Evolutionary conservation across 1,284 basidiomycete species (phyloP), one percentile per base, ranked within the genome.

Genomic region (Fistulinella staudtii): DNA sequence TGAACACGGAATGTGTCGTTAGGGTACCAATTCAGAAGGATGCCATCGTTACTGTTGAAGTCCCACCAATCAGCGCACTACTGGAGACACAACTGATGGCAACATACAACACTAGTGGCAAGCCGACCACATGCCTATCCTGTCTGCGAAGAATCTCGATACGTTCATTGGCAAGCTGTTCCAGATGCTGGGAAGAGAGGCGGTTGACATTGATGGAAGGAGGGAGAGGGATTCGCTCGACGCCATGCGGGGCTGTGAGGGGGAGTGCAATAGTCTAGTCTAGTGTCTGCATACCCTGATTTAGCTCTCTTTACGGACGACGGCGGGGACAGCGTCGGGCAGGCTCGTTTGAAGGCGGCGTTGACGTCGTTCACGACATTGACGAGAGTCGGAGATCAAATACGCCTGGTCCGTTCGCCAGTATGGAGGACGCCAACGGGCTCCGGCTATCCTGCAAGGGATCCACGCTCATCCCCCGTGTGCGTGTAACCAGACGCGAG

Each of bases 381-480:
- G 27, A 44, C 9, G 44, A 40, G 27, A 37, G 17, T 20, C 2
- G 14, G 22, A 63, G 63, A 64, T 57, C 41, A 61, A 61, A 57
- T 33, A 45, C 7, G 8, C 15, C 15, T 4, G 34, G 31, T 29
- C 34, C 10, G 5, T 15, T 11, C 8, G 14, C 5, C 28, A 29
- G 14, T 14, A 58, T 59, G 46, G 73, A 75, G 53, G 72, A 75
- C 52, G 48, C 53, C n/a, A 74, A 73, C 48, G 69, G 73, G 51
- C 39, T 60, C 7, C 68, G 69, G 31, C 53, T 63, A 39, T 44
- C 63, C 24, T 60, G 64, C 34, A 72, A 73, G 47, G 70, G 70
- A 0, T 55, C 44, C 14, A 46, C 58, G 1, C 22, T 29, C 8
- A 49, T 73, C 2, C 72, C 72, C 3, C 47, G 46, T 14, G 61